Conservation (phyloP, 176 grass and related monocot species). For the Bromus sterilis region DNA sequence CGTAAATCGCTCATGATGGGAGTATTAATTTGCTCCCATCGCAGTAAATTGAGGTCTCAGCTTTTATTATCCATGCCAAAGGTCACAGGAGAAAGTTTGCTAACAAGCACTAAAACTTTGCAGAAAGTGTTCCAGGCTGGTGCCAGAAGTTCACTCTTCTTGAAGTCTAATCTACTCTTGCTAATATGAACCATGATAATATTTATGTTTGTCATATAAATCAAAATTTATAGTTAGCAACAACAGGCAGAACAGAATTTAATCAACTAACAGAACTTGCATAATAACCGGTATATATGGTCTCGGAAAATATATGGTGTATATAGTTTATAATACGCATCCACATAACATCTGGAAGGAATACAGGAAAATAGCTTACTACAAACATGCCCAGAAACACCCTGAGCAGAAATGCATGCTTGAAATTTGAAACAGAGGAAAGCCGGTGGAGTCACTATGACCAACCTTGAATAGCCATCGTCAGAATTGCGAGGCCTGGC, state of each 20-base stretch:
- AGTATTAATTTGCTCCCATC: background rate
- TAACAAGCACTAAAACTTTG: background rate
- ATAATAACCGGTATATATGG: background rate
- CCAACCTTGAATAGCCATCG: slow-evolving; percentile 85
- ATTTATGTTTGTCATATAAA: background rate
- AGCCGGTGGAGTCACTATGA: background rate
- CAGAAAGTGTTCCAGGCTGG: background rate
- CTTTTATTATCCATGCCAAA: background rate
- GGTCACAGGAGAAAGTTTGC: background rate
- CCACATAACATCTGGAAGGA: background rate
- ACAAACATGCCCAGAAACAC: background rate
- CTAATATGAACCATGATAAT: background rate
- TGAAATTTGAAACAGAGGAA: background rate
- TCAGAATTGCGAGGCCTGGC: slow-evolving; percentile 73
- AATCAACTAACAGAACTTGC: background rate
- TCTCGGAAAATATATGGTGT: background rate
- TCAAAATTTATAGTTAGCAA: background rate
- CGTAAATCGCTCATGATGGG: background rate
- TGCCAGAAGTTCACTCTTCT: background rate
- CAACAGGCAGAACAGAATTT: background rate
- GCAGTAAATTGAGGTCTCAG: background rate
- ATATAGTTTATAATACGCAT: background rate
- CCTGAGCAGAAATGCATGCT: background rate
- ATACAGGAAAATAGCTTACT: background rate
- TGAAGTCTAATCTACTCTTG: background rate